Conservation (phyloP, 2,329 filamentous ascomycete species). For the Sclerotinia sclerotiorum region DNA sequence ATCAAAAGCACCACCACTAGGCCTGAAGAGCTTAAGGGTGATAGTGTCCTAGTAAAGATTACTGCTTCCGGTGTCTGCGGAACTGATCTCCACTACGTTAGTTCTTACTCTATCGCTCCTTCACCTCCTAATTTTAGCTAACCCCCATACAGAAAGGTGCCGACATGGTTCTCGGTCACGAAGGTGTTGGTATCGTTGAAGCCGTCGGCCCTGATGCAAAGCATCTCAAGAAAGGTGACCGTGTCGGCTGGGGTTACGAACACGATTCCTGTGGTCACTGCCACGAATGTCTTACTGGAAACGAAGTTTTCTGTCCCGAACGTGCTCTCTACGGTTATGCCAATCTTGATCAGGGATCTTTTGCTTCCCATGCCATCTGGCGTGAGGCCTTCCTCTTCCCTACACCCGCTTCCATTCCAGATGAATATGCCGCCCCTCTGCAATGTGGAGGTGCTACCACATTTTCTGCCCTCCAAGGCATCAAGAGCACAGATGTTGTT, state of each 20-base stretch:
- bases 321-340: slow-evolving; percentile 45
- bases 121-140: slow-evolving; percentile 1
- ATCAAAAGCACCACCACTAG: slow-evolving; percentile 24
- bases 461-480: slow-evolving; percentile 40
- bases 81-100: slow-evolving; percentile 27
- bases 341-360: slow-evolving; percentile 49
- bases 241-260: slow-evolving; percentile 49
- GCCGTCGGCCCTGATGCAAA: slow-evolving; percentile 56
- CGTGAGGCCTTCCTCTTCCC: slow-evolving; percentile 43
- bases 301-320: slow-evolving; percentile 44
- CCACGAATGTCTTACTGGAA: slow-evolving; percentile 45
- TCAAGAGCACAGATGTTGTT: slow-evolving; percentile 37
- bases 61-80: slow-evolving; percentile 28
- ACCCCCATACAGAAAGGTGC: slow-evolving; percentile 19
- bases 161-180: slow-evolving; percentile 57
- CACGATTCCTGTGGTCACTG: slow-evolving; percentile 46
- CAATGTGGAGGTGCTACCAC: slow-evolving; percentile 49
- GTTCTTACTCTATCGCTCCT: neutral
- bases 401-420: slow-evolving; percentile 43
- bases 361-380: slow-evolving; percentile 44
- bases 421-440: slow-evolving; percentile 45
- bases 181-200: slow-evolving; percentile 65
- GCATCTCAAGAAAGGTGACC: slow-evolving; percentile 42
- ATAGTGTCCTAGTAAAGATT: slow-evolving; percentile 26
- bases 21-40: slow-evolving; percentile 23